Evolutionary conservation across 345 rosid species (phyloP), one percentile per base, ranked within the genome.

Genomic region (Eucalyptus erythrocorys): DNA sequence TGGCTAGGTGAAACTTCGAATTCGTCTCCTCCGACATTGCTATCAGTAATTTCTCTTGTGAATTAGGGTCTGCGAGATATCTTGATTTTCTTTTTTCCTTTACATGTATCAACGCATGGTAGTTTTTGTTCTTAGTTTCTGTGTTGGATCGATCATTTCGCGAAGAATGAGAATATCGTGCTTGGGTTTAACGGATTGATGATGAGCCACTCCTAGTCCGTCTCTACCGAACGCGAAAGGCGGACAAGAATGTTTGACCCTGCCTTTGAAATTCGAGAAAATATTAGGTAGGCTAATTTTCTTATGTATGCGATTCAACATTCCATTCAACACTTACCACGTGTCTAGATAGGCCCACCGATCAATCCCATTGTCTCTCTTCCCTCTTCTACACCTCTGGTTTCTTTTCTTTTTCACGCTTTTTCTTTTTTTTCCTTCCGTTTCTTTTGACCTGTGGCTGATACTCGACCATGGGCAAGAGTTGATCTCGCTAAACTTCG

Each of bases 1-100:
- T 93, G 55, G 92, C 91, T 12, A 90, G 81, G 45, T 92, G 94
- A 85, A 95, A 87, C 13, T 40, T 76, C 15, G 47, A 76, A 11
- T 22, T 76, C 47, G 47, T 76, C 82, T 76, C 47, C 82, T 76
- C 47, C 47, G 47, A 76, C 82, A 76, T 37, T 11, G 47, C 24
- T 24, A 40, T 76, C 15, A 4, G 82, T 10, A 76, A 76, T 11
- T 76, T 47, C 24, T 76, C 27, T 76, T 22, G 47, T 21, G 40
- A 8, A 24, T 34, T 68, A 68, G 80, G 80, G 12, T 6, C 6
- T 68, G 43, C 80, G 43, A 68, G 80, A 68, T 17, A 40, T 32
- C 79, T 32, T 32, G 22, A 32, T 4, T 55, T 64, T 37, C 26
- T 1, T 51, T 51, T 51, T 51, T 51, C 57, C 26, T 51, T 51